Evolutionary conservation across 2,329 filamentous ascomycete species (phyloP), one percentile per base, ranked within the genome.

Genomic region (Fusarium praegraminearum): DNA sequence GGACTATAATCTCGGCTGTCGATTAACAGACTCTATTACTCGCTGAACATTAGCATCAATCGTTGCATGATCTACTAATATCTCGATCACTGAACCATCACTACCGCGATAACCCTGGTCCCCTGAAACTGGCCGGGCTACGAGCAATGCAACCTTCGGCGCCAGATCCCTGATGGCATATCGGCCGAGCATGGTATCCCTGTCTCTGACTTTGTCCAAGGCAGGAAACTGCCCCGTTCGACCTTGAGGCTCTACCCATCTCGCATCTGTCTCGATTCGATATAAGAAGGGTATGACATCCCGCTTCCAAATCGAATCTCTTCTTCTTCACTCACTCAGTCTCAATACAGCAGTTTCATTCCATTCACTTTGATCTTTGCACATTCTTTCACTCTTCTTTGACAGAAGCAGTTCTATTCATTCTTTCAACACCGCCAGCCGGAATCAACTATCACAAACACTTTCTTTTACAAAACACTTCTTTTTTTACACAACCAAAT

Each of bases 371-470:
- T 73, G 57, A 58, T 71, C 69, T 58, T 74, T 76, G 52, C 69
- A 68, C 70, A 64, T 62, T 62, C 65, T 65, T 62, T 62, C 51
- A 67, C 62, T 56, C 75, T 77, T 77, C 75, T 77, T 77, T 77
- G 75, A 77, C 45, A 77, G 75, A 77, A 76, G 75, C 71, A 58
- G 63, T 60, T 72, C 74, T 71, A 71, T 75, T 74, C 66, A 64
- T 69, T 73, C 67, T 35, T 57, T 52, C 60, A 51, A n/a, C 35
- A 52, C 73, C 73, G 74, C 74, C 51, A 75, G 73, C 50, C 70
- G 71, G 72, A 69, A 44, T 22, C 61, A 49, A 35, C 47, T 36
- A 62, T 13, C n/a, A 47, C 49, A 62, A 44, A 22, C 44, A 41
- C 30, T 16, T 46, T 72, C 56, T 33, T 47, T 47, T 51, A 70